Evolutionary conservation across 2,329 filamentous ascomycete species (phyloP).

Genomic region (Zelopaecilomyces penicillatus): DNA sequence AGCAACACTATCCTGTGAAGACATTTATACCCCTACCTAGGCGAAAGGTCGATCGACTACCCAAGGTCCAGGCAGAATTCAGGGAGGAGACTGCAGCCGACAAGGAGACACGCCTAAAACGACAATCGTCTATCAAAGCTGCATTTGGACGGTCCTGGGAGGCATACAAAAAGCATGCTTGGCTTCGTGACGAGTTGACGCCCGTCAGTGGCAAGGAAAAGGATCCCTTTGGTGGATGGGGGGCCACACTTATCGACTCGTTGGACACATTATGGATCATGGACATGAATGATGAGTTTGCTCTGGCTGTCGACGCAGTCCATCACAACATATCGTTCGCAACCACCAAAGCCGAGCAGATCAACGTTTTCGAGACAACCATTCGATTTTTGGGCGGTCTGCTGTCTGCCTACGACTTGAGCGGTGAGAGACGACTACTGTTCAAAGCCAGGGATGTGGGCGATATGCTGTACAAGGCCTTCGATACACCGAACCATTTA

Average conservation of each 20-base stretch:
- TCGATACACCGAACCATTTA: conserved; percentile 60
- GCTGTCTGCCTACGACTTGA: conserved; percentile 59
- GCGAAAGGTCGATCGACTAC: conserved; percentile 2
- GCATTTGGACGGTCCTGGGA: conserved; percentile 29
- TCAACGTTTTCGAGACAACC: conserved; percentile 63
- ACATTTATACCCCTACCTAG: conserved; percentile 10
- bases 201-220: conserved; percentile 44
- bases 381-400: conserved; percentile 64
- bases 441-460: conserved; percentile 55
- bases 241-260: conserved; percentile 55
- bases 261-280: conserved; percentile 66
- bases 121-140: conserved; percentile 31
- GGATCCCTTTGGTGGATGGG: conserved; percentile 58
- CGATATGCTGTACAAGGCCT: conserved; percentile 55
- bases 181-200: conserved; percentile 54
- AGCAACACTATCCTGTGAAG: conserved; percentile 11
- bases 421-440: conserved; percentile 44
- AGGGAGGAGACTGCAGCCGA: conserved; percentile 9
- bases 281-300: conserved; percentile 56
- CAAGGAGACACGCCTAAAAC: conserved; percentile 23
- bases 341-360: conserved; percentile 33
- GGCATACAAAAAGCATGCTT: conserved; percentile 53
- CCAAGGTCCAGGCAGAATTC: conserved; percentile 8
- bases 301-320: conserved; percentile 50
- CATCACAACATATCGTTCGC: conserved; percentile 50